These are phyloP conservation scores for Agrocybe chaxingu DNA, from an alignment of 768 basidiomycete species.

Conservation along the genomic window DNA sequence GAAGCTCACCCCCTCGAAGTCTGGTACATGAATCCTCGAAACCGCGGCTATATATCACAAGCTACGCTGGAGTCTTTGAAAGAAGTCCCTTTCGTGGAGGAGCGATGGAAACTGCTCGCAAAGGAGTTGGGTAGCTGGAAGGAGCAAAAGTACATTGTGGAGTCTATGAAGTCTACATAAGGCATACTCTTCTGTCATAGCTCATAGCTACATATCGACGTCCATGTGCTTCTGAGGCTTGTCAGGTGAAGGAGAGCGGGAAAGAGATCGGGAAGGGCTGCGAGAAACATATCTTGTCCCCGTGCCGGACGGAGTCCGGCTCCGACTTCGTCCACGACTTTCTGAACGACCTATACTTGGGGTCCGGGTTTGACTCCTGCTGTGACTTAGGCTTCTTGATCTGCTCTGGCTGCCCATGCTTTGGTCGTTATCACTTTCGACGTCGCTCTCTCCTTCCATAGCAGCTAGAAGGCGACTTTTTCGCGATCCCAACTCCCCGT, in stretches of 20 bases:
- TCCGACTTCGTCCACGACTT: constrained; percentile 15
- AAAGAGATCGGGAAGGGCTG: constrained; percentile 54
- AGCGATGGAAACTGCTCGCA: constrained; percentile 67
- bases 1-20: constrained; percentile 34
- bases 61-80: constrained; percentile 50
- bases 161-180: constrained; percentile 4
- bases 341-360: constrained; percentile 15
- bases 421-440: constrained; percentile 39
- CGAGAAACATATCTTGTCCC: constrained; percentile 64
- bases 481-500: constrained; percentile 81
- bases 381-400: constrained; percentile 26
- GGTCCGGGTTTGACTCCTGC: constrained; percentile 30
- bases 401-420: constrained; percentile 26
- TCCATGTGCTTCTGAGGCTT: constrained; percentile 51
- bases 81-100: constrained; percentile 56
- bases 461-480: constrained; percentile 86
- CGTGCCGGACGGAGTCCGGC: constrained; percentile 38
- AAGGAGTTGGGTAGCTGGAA: constrained; percentile 58
- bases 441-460: constrained; percentile 71
- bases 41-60: constrained; percentile 73
- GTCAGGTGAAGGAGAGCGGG: constrained; percentile 40
- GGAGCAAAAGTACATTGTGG: constrained; percentile 38
- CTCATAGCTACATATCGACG: constrained; percentile 13
- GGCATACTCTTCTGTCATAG: neutral
- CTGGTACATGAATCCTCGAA: constrained; percentile 73